Base-by-base conservation (phyloP, 202 grass and related monocot species). In the Schoenoplectus tabernaemontani region DNA sequence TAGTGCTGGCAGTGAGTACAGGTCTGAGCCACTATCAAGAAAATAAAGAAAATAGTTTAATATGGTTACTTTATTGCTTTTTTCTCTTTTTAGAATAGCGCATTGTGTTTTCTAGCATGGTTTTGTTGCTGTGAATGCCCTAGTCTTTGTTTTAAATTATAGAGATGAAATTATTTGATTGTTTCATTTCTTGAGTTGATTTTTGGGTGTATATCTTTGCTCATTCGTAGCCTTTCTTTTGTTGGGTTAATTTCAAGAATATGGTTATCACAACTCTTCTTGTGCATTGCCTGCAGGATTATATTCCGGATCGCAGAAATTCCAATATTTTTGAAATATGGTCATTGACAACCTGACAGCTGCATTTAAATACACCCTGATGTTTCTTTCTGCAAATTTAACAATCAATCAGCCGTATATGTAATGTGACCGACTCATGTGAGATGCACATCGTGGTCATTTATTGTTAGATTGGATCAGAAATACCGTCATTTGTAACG, bases 1-100 rank as follows among this genome's bases (percentile, higher is more conserved):
- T 58, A 97, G 91, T 73, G 47, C 84, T 84, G 88, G 95, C 48
- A 94, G 91, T 60, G 95, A 94, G 76, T 81, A 92, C 83, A 97
- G 94, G 82, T 78, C 89, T 59, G 91, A 94, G 82, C 85, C 91
- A 15, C 86, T 97, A 5, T 50, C 89, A 74, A 97, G 83, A 84
- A 97, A 85, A 84, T 97, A 86, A 78, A 79, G n/a, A n/a, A n/a
- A n/a, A n/a, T n/a, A n/a, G n/a, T n/a, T n/a, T n/a, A n/a, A n/a
- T n/a, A n/a, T n/a, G n/a, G n/a, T n/a, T n/a, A n/a, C 38, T 22
- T n/a, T 56, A 72, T 23, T 80, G 75, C 12, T 47, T 53, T 42
- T 26, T 69, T 19, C 72, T 24, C 28, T 7, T 9, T n/a, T n/a
- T 53, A 53, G 51, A 82, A 75, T 9, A 47, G 34, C 81, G 57